phyloP scores from a whole-genome alignment of 1,284 basidiomycete genomes.

The Moniliella sp. region DNA sequence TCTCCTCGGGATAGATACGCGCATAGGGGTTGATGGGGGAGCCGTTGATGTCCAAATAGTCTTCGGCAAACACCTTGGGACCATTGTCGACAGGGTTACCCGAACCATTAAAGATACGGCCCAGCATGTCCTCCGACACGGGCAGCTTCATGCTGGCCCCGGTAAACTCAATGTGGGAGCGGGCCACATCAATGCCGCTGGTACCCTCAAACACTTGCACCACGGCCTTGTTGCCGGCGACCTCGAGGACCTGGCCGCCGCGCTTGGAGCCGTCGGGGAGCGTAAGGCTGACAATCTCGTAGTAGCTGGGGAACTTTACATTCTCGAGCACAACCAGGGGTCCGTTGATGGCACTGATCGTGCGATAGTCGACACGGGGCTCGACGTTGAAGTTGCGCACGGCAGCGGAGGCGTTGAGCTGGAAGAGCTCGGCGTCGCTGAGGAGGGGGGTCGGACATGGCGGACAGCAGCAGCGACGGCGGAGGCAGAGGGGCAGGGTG shows the following conservation, averaged over 20 bases:
- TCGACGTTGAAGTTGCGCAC: conserved; percentile 42
- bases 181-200: conserved; percentile 84
- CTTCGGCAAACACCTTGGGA: conserved; percentile 95
- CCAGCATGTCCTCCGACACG: conserved; percentile 97
- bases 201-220: conserved; percentile 97
- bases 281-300: conserved; percentile 90
- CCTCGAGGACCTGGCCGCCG: conserved; percentile 91
- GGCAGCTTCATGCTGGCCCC: conserved; percentile 96
- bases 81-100: conserved; percentile 95
- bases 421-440: conserved; percentile 50
- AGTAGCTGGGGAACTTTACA: conserved; percentile 98
- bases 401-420: conserved; percentile 65
- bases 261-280: conserved; percentile 84
- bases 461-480: too few species aligned
- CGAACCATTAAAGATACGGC: conserved; percentile 95
- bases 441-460: conserved; percentile 35
- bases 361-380: conserved; percentile 82
- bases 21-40: conserved; percentile 97
- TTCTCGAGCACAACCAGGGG: conserved; percentile 82
- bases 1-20: conserved; percentile 98
- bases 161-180: conserved; percentile 92
- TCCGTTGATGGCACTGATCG: conserved; percentile 79
- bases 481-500: too few species aligned
- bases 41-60: conserved; percentile 97
- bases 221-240: conserved; percentile 93